Percentiles rank a stretch among this genome's conserved stretches.
Evolutionary conservation across 1,284 basidiomycete species (phyloP).

Genomic region (Marasmius oreades): DNA sequence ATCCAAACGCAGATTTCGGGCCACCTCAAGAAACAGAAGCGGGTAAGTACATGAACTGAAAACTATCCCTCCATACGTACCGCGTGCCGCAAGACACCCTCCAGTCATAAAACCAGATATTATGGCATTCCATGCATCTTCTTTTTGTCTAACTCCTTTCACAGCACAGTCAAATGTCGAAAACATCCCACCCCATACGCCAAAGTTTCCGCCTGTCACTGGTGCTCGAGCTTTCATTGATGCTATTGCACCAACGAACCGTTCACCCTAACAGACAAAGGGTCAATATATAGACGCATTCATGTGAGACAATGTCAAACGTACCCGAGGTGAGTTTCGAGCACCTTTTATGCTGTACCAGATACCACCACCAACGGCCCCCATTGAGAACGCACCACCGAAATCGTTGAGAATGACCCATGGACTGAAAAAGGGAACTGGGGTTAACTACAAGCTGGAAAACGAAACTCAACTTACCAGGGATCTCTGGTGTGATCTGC

Average conservation of each 20-base stretch:
- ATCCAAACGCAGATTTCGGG: slow-evolving; percentile 85
- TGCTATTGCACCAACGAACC: slow-evolving; percentile 89
- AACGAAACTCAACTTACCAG: slow-evolving; percentile 51
- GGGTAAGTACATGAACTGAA: slow-evolving; percentile 10
- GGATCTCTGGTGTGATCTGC: slow-evolving; percentile 93
- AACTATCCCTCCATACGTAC: slow-evolving; percentile 52
- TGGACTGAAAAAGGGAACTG: slow-evolving; percentile 56
- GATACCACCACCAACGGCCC: slow-evolving; percentile 92
- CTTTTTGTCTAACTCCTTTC: slow-evolving; percentile 96
- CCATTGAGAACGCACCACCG: slow-evolving; percentile 96
- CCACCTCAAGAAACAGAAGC: slow-evolving; percentile 58
- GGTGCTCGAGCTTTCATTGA: slow-evolving; percentile 98
- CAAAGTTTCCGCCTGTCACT: slow-evolving; percentile 97
- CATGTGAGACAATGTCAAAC: slow-evolving; percentile 26
- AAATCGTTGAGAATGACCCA: slow-evolving; percentile 99
- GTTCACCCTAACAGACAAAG: slow-evolving; percentile 69
- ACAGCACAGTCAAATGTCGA: slow-evolving; percentile 98
- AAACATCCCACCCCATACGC: slow-evolving; percentile 97
- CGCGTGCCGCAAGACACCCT: slow-evolving; percentile 90
- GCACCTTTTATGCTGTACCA: slow-evolving; percentile 99
- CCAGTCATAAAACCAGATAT: slow-evolving; percentile 98
- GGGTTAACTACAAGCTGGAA: slow-evolving; percentile 6
- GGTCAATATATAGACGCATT: not conserved
- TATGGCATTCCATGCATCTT: slow-evolving; percentile 99
- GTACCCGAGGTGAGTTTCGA: slow-evolving; percentile 89